A percentile compares a stretch with the other conserved stretches of the same genome.
phyloP scores from a whole-genome alignment of 345 rosid genomes.

The Aquilaria sinensis region DNA sequence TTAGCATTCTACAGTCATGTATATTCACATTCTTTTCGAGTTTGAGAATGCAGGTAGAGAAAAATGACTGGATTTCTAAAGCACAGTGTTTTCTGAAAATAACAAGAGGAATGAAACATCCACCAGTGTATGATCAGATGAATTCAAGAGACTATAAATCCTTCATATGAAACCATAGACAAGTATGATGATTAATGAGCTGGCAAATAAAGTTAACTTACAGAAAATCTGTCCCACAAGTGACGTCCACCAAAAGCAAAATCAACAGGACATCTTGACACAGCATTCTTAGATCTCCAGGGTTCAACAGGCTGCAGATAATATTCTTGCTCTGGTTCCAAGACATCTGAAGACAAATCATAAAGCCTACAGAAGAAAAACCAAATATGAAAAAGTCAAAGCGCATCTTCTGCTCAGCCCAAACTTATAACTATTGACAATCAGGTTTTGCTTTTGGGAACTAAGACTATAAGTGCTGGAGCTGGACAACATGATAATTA shows the following conservation, averaged over 20 bases:
- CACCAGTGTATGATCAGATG: not conserved
- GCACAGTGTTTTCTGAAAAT: not conserved
- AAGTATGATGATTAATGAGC: not conserved
- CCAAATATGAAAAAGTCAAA: not conserved
- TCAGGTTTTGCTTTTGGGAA: too few relatives aligned
- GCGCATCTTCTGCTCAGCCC: too few relatives aligned
- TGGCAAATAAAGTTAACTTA: slow-evolving; percentile 36
- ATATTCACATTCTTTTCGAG: too few relatives aligned
- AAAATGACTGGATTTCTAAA: too few relatives aligned
- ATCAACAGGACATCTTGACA: slow-evolving; percentile 76
- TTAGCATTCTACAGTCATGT: too few relatives aligned
- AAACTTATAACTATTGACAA: too few relatives aligned
- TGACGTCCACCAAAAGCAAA: slow-evolving; percentile 90
- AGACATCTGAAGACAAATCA: slow-evolving; percentile 62
- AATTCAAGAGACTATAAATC: not conserved
- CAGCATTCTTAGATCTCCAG: slow-evolving; percentile 69
- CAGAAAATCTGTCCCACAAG: slow-evolving; percentile 92
- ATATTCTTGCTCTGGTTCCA: slow-evolving; percentile 93
- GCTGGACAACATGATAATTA: too few relatives aligned
- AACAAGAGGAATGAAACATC: not conserved
- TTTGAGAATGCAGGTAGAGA: not conserved
- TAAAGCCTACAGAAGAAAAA: slow-evolving; percentile 52
- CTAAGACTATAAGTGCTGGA: too few relatives aligned
- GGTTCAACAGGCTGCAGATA: slow-evolving; percentile 90
- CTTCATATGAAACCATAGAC: not conserved